These are phyloP conservation scores for Garcia nutans DNA, from an alignment of 345 rosid species.

Conservation along the genomic window DNA sequence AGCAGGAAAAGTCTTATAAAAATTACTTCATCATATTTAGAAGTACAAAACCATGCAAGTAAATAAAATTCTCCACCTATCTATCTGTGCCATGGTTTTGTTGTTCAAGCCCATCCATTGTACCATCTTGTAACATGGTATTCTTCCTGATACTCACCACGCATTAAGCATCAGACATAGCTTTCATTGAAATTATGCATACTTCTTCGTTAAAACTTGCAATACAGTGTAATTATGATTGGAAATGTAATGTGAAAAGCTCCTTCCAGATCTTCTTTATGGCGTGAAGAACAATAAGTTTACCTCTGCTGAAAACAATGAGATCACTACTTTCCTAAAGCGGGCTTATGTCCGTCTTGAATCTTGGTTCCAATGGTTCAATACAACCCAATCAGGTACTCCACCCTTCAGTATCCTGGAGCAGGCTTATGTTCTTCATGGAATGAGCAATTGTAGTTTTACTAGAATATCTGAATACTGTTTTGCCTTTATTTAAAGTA, in stretches of 20 bases:
- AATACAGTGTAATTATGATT: conserved; percentile 5
- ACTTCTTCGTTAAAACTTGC: conserved; percentile 8
- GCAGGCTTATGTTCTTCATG: neutral
- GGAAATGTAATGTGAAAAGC: conserved; percentile 11
- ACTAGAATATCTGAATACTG: neutral
- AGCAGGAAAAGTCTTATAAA: neutral
- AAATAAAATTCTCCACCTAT: neutral
- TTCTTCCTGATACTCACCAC: conserved; percentile 4
- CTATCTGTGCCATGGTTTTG: neutral
- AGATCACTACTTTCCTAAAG: conserved; percentile 64
- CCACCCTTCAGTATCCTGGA: neutral
- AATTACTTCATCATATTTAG: neutral
- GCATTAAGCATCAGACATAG: neutral
- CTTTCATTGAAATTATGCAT: neutral
- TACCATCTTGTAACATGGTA: neutral
- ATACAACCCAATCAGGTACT: conserved; percentile 79
- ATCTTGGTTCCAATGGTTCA: conserved; percentile 91
- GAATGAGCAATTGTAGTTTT: neutral
- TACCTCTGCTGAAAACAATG: conserved; percentile 46
- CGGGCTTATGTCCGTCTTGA: conserved; percentile 74
- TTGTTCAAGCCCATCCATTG: neutral
- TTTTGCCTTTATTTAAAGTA: neutral
- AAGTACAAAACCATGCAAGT: neutral
- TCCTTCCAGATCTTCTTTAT: conserved; percentile 53
- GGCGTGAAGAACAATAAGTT: conserved; percentile 60